phyloP scores from a whole-genome alignment of 768 basidiomycete species.

The Termitomyces sp. region DNA sequence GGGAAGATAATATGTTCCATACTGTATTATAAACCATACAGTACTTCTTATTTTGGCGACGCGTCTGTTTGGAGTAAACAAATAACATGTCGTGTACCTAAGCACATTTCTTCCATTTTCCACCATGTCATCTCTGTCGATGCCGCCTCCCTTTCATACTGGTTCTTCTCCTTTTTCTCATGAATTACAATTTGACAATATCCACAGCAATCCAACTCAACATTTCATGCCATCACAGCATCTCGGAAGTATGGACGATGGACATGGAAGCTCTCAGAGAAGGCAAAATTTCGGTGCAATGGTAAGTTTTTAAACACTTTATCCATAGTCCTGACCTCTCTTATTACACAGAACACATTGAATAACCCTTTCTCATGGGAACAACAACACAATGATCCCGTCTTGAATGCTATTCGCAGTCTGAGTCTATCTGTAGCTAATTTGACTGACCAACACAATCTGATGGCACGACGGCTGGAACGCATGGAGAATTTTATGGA shows the following conservation, averaged over 20 bases:
- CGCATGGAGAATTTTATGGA: neutral
- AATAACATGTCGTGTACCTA: neutral
- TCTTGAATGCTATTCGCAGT: neutral
- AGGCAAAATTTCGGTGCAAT: neutral
- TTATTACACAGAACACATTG: neutral
- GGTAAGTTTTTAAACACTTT: neutral
- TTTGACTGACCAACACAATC: neutral
- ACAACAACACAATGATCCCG: neutral
- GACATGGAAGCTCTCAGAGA: neutral
- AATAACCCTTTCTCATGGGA: neutral
- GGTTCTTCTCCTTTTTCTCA: neutral
- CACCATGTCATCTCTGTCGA: neutral
- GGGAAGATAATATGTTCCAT: neutral
- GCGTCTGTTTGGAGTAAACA: neutral
- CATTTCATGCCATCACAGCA: neutral
- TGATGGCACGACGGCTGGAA: neutral
- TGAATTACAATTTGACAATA: neutral
- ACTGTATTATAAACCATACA: neutral
- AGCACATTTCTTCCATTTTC: neutral
- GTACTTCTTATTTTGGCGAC: neutral
- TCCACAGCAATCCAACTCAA: neutral
- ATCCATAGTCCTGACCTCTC: neutral
- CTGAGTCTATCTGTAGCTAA: neutral
- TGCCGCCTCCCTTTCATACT: neutral
- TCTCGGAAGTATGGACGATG: neutral